Evolutionary conservation across 306 rosid species (phyloP).

Genomic region (Quercus alba): DNA sequence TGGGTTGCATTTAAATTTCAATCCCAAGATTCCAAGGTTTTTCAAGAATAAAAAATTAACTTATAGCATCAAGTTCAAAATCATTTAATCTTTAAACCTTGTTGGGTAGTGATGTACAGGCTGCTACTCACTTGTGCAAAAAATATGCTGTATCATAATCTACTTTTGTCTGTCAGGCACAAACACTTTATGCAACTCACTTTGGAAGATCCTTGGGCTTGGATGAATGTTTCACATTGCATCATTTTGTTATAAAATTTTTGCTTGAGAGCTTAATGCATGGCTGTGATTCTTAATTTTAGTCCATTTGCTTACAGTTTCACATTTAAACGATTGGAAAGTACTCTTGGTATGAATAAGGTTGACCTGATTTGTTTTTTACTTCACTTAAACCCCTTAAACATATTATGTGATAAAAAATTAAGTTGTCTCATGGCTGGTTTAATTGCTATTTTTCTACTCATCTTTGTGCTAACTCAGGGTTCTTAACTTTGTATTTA

Average conservation of each 20-base stretch:
- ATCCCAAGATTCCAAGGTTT: too few relatives aligned
- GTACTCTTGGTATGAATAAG: background rate
- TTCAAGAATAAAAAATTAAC: too few relatives aligned
- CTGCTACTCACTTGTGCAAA: background rate
- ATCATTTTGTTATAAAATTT: too few relatives aligned
- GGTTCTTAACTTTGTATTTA: slow-evolving; percentile 1
- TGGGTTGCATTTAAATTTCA: background rate
- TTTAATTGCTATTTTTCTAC: background rate
- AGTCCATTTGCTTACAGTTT: background rate
- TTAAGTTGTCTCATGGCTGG: background rate
- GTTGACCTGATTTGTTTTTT: background rate
- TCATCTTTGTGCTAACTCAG: slow-evolving; percentile 1
- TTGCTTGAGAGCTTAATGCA: background rate
- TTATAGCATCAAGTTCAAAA: background rate
- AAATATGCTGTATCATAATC: background rate
- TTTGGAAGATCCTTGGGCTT: background rate
- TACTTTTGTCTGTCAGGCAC: background rate
- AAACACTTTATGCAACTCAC: background rate
- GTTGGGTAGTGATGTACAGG: background rate
- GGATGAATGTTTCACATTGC: background rate
- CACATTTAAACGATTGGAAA: background rate
- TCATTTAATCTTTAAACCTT: background rate
- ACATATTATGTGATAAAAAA: background rate
- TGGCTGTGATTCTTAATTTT: background rate
- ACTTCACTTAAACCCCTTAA: background rate